Evolutionary conservation across 108 stramenopile species (phyloP).

Genomic region (Cylindrotheca closterium): DNA sequence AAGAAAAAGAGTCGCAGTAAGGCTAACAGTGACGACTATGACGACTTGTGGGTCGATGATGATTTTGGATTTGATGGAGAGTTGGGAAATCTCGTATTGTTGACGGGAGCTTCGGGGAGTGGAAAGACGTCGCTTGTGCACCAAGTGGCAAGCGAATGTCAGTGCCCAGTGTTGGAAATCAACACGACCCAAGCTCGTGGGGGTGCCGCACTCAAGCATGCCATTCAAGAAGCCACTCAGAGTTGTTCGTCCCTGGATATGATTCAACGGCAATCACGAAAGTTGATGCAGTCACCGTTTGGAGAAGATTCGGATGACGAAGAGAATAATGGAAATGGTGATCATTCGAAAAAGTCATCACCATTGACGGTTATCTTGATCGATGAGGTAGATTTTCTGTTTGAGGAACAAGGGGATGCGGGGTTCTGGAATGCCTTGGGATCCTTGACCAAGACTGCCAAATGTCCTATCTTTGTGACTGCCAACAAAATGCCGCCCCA

Average conservation of each 20-base stretch:
- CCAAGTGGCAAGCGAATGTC: slow-evolving; percentile 53
- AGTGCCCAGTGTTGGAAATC: slow-evolving; percentile 74
- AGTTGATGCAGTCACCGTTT: background rate
- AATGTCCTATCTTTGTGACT: slow-evolving; percentile 83
- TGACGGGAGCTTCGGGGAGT: slow-evolving; percentile 61
- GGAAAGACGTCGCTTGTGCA: slow-evolving; percentile 76
- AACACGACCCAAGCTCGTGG: slow-evolving; percentile 61
- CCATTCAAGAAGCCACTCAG: slow-evolving; percentile 77
- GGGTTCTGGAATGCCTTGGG: slow-evolving; percentile 81
- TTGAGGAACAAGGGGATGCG: slow-evolving; percentile 61
- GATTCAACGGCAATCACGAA: slow-evolving; percentile 22
- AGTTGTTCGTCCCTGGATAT: slow-evolving; percentile 65
- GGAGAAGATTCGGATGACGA: slow-evolving; percentile 36
- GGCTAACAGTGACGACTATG: slow-evolving; percentile 53
- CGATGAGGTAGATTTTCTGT: slow-evolving; percentile 83
- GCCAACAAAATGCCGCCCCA: slow-evolving; percentile 39
- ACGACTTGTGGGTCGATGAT: slow-evolving; percentile 14
- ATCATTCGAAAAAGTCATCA: slow-evolving; percentile 13
- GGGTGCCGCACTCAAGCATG: slow-evolving; percentile 52
- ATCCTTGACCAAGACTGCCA: slow-evolving; percentile 56
- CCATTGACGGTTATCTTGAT: slow-evolving; percentile 72
- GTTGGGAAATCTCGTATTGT: slow-evolving; percentile 46
- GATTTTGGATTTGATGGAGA: slow-evolving; percentile 36
- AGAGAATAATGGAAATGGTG: slow-evolving; percentile 30
- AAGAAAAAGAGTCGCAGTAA: slow-evolving; percentile 21